These are phyloP conservation scores for Aspergillus taichungensis DNA, from an alignment of 495 filamentous ascomycete species.

Conservation along the genomic window DNA sequence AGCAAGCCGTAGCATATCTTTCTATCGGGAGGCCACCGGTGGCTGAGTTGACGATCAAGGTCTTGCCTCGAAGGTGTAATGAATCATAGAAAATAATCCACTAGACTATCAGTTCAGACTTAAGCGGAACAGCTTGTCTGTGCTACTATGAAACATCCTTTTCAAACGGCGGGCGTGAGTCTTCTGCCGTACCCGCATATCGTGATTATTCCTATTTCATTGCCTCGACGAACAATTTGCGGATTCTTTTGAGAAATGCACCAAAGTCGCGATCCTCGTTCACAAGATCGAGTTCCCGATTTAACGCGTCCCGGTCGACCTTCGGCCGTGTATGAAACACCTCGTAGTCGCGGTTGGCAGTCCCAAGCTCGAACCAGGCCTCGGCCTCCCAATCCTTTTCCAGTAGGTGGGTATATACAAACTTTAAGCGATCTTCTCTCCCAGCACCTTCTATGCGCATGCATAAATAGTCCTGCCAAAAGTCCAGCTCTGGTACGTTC, in stretches of 20 bases:
- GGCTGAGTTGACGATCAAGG: conserved; percentile 29
- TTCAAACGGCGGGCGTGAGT: neutral
- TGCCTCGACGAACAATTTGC: conserved; percentile 64
- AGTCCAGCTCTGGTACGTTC: conserved; percentile 85
- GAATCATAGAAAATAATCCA: neutral
- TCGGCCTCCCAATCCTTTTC: conserved; percentile 85
- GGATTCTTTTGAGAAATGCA: conserved; percentile 82
- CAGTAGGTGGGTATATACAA: conserved; percentile 75
- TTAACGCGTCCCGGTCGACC: conserved; percentile 62
- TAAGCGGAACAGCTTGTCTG: neutral
- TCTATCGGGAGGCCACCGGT: conserved; percentile 88
- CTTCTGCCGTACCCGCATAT: neutral
- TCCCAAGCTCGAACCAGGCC: conserved; percentile 87
- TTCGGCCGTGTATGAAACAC: conserved; percentile 72
- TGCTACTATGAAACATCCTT: neutral
- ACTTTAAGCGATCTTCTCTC: conserved; percentile 74
- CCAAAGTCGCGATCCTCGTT: conserved; percentile 82
- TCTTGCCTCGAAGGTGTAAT: neutral
- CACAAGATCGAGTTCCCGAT: conserved; percentile 56
- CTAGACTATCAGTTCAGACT: neutral
- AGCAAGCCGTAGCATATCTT: conserved; percentile 67
- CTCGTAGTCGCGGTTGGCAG: conserved; percentile 71
- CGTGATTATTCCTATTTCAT: conserved; percentile 33
- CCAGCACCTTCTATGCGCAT: conserved; percentile 86
- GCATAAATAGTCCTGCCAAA: conserved; percentile 89